Evolutionary conservation across 306 rosid genomes (phyloP).

Genomic region (Trifolium pratense): DNA sequence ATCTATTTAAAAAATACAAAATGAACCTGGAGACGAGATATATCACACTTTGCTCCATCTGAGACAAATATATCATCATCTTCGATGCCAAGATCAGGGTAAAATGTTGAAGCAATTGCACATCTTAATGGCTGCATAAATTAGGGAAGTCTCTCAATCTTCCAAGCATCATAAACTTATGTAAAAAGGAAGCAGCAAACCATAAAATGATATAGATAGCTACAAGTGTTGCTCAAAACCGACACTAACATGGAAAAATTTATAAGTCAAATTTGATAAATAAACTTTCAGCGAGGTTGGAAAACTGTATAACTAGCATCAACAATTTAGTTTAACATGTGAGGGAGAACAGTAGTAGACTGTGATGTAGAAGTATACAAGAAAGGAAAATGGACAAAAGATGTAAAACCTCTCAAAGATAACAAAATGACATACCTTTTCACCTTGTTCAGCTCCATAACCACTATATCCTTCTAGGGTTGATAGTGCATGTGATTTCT

Average conservation of each 20-base stretch:
- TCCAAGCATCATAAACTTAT: conserved; percentile 38
- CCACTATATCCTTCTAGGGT: conserved; percentile 94
- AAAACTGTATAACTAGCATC: conserved; percentile 25
- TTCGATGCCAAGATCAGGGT: conserved; percentile 57
- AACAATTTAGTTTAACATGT: conserved; percentile 11
- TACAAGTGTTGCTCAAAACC: conserved; percentile 5
- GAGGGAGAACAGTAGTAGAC: neutral
- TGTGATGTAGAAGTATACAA: neutral
- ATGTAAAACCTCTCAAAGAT: conserved; percentile 22
- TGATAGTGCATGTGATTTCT: conserved; percentile 79
- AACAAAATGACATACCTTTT: conserved; percentile 62
- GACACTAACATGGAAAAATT: neutral
- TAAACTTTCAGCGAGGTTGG: conserved; percentile 7
- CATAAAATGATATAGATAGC: conserved; percentile 26
- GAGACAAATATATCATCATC: conserved; percentile 73
- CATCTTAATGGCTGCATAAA: conserved; percentile 66
- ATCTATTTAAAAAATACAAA: conserved; percentile 10
- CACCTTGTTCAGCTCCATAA: conserved; percentile 98
- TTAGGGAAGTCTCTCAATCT: conserved; percentile 42
- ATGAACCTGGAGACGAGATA: conserved; percentile 82
- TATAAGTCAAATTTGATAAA: neutral
- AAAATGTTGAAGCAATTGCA: conserved; percentile 67
- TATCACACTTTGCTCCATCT: conserved; percentile 84
- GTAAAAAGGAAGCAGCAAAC: conserved; percentile 6
- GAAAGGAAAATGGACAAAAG: conserved; percentile 28